A percentile compares a stretch with the other conserved stretches of the same genome.
phyloP scores from a whole-genome alignment of 306 rosid species.

The Calophaca sinica region DNA sequence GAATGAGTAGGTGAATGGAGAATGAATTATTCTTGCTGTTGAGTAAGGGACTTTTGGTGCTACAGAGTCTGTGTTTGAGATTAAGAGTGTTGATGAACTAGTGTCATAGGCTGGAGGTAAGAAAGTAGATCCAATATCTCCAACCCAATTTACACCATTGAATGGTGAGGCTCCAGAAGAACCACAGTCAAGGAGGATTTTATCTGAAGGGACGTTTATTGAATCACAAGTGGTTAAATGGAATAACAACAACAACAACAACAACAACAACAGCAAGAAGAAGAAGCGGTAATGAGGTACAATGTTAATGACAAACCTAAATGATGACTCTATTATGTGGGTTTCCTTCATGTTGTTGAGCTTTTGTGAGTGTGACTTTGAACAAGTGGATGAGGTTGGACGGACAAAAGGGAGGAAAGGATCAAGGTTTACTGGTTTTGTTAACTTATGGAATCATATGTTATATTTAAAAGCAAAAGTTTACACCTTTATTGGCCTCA shows the following conservation, averaged over 20 bases:
- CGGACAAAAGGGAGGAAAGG: not conserved
- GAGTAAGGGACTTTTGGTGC: constrained; percentile 50
- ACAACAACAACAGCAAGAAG: no score
- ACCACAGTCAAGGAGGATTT: constrained; percentile 50
- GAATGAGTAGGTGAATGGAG: constrained; percentile 51
- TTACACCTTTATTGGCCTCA: not conserved
- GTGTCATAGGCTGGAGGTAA: constrained; percentile 32
- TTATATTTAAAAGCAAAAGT: not conserved
- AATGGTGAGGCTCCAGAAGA: constrained; percentile 43
- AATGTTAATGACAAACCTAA: not conserved
- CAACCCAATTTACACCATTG: constrained; percentile 50
- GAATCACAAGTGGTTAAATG: constrained; percentile 39
- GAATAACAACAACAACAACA: constrained; percentile 24
- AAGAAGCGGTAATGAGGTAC: constrained; percentile 17
- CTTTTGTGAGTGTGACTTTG: not conserved
- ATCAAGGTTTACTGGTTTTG: not conserved
- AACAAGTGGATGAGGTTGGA: not conserved
- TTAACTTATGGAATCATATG: not conserved
- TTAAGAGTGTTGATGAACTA: constrained; percentile 38
- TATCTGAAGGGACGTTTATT: constrained; percentile 29
- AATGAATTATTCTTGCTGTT: constrained; percentile 49
- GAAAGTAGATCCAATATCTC: constrained; percentile 46
- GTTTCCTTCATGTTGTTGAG: constrained; percentile 41
- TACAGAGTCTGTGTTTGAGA: constrained; percentile 1
- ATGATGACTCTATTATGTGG: not conserved